Evolutionary conservation across 2,329 filamentous ascomycete genomes (phyloP), one percentile per base, ranked within the genome.

Genomic region (Dactylellina drechsleri): DNA sequence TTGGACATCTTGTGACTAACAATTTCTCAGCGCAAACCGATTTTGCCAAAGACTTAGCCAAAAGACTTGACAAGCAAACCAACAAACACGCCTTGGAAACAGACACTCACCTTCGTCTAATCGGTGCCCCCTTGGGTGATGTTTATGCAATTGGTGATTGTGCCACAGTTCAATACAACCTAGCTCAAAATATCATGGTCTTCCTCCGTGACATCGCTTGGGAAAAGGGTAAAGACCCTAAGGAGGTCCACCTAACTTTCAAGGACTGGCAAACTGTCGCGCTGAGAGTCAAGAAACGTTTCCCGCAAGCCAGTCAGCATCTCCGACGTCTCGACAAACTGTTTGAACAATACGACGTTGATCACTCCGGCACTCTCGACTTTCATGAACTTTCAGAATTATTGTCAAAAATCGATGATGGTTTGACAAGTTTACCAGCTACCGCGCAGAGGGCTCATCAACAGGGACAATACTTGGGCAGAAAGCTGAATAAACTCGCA

Each of bases 61-160:
- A 87, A n/a, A 91, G 92, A 79, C 87, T 99, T 1, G 88, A 90
- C 3, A 83, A 84, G 13, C 95, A 99, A 82, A 93, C 88, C 77
- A 99, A 99, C 83, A 88, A 87, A 45, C 93, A 95, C 81, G 95
- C 96, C 1, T 86, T 99, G 7, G 95, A 98, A 81, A 99, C 95
- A 0, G 95, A 99, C 81, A 89, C 92, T 0, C 94, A 99, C 81
- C 89, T 98, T 7, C 92, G 95, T 47, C 84, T 99, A 0, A 91
- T 91, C 73, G 95, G 95, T 62, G 88, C 95, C 0, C 95, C 95
- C 0, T 83, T 98, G 0, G 95, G 95, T 43, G 94, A 98, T 76
- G 93, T 99, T 20, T 99, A 99, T 80, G 93, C 93, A 56, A 93
- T 99, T 76, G 95, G 95, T 13, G 95, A 99, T 83, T 98, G 95